Percentiles rank a stretch among this genome's conserved stretches.
phyloP scores from a whole-genome alignment of 768 basidiomycete species.

The Lyophyllum atratum region DNA sequence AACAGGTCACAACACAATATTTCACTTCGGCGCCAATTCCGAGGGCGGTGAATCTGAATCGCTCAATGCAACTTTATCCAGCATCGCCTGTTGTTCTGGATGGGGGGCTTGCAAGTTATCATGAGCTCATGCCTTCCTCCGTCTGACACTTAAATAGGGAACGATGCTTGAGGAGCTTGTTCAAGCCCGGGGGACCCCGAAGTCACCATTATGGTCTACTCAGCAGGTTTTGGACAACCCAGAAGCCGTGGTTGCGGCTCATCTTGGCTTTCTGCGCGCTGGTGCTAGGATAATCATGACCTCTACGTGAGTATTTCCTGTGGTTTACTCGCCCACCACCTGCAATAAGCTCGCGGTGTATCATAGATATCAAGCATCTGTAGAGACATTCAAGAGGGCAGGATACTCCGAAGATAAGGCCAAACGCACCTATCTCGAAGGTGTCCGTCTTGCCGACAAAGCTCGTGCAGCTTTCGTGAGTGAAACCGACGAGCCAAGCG shows the following conservation, averaged over 20 bases:
- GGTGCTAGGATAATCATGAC: conserved; percentile 71
- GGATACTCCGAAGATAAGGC: conserved; percentile 50
- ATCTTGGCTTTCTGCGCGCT: conserved; percentile 62
- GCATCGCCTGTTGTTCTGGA: conserved; percentile 34
- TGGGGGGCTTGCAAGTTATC: conserved; percentile 45
- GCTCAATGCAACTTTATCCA: conserved; percentile 8
- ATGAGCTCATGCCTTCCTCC: neutral
- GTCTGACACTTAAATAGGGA: conserved; percentile 43
- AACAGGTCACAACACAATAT: too few species aligned
- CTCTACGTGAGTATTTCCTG: conserved; percentile 52
- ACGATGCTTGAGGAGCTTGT: conserved; percentile 58
- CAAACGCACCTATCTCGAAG: conserved; percentile 48
- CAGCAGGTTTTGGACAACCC: conserved; percentile 56
- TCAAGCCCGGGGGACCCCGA: conserved; percentile 45
- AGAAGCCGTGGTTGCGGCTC: conserved; percentile 55
- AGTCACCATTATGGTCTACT: conserved; percentile 73
- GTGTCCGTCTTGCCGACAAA: conserved; percentile 51
- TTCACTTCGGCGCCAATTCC: neutral
- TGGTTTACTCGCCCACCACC: neutral
- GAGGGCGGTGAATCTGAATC: neutral
- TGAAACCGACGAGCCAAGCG: conserved; percentile 13
- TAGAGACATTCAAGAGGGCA: conserved; percentile 50
- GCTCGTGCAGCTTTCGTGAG: conserved; percentile 38
- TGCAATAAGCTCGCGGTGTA: neutral
- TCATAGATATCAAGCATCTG: conserved; percentile 67